Conservation (phyloP, 768 basidiomycete species). For the Termitomyces sp. region DNA sequence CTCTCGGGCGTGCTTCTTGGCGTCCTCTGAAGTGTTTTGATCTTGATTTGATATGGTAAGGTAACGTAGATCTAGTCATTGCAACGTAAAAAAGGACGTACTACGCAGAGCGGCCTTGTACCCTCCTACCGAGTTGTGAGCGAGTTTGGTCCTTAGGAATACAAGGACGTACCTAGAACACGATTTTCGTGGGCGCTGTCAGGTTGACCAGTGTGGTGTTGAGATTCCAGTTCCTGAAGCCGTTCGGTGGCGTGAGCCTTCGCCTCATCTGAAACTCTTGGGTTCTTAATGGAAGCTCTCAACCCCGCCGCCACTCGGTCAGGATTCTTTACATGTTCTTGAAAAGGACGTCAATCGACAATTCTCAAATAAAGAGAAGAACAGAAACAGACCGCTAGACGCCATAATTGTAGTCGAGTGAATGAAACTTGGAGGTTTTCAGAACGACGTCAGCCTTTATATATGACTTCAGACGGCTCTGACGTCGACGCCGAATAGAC, state of each 20-base stretch:
- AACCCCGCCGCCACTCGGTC: conserved; percentile 53
- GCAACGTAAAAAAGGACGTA: conserved; percentile 16
- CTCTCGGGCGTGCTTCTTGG: conserved; percentile 55
- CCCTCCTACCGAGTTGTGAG: conserved; percentile 31
- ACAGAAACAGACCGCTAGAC: neutral
- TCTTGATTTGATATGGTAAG: conserved; percentile 28
- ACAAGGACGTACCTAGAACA: conserved; percentile 12
- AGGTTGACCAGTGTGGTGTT: neutral
- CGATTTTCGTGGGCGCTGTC: conserved; percentile 12
- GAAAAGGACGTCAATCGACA: neutral
- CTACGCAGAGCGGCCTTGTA: conserved; percentile 51
- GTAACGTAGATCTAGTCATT: no score
- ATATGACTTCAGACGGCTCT: conserved; percentile 1
- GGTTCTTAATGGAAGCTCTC: conserved; percentile 55
- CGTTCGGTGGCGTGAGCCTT: conserved; percentile 44
- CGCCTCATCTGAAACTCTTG: conserved; percentile 51
- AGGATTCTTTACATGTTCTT: conserved; percentile 33
- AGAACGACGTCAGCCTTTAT: neutral
- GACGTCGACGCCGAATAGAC: conserved; percentile 12
- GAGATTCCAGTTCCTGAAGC: conserved; percentile 30
- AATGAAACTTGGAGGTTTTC: neutral
- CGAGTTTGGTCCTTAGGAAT: no score
- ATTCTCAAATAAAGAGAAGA: neutral
- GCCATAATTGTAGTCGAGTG: conserved; percentile 9
- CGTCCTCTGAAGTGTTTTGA: conserved; percentile 42